These are phyloP conservation scores for Didymosphaeria variabile DNA, from an alignment of 2,329 filamentous ascomycete species.

Conservation along the genomic window DNA sequence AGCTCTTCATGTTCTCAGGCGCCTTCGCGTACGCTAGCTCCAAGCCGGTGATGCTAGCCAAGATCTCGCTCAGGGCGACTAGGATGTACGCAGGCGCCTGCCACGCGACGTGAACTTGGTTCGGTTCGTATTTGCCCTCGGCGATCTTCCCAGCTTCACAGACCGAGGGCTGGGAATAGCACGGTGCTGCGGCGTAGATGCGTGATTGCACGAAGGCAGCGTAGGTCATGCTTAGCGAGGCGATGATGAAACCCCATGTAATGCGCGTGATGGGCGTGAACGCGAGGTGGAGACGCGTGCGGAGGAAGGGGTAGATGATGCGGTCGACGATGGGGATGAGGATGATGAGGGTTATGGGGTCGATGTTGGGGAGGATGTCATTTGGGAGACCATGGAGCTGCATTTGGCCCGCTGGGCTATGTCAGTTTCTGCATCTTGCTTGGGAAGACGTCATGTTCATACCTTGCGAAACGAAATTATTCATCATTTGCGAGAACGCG, in stretches of 20 bases:
- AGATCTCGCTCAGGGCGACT: constrained; percentile 56
- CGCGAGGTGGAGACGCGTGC: constrained; percentile 50
- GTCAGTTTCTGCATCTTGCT: background rate
- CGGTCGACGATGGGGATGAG: constrained; percentile 58
- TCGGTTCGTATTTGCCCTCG: constrained; percentile 47
- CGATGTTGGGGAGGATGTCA: constrained; percentile 59
- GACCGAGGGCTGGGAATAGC: constrained; percentile 56
- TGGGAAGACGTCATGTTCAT: constrained; percentile 2
- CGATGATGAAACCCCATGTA: constrained; percentile 62
- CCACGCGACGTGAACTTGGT: constrained; percentile 56
- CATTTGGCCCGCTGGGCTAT: constrained; percentile 53
- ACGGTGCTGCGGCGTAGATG: constrained; percentile 64
- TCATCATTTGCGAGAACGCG: constrained; percentile 56
- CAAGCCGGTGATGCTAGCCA: constrained; percentile 58
- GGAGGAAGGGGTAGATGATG: constrained; percentile 56
- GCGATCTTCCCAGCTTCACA: constrained; percentile 48
- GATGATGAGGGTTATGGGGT: constrained; percentile 57
- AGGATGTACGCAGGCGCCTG: constrained; percentile 58
- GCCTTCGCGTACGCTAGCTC: constrained; percentile 60
- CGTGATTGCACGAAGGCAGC: constrained; percentile 65
- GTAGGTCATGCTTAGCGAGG: constrained; percentile 63
- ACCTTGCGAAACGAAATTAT: constrained; percentile 59
- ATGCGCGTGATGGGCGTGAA: constrained; percentile 63
- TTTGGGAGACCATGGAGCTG: constrained; percentile 57
- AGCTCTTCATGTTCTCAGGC: constrained; percentile 58